Conservation (phyloP, 116 monocot genomes). For the Cymodocea nodosa region DNA sequence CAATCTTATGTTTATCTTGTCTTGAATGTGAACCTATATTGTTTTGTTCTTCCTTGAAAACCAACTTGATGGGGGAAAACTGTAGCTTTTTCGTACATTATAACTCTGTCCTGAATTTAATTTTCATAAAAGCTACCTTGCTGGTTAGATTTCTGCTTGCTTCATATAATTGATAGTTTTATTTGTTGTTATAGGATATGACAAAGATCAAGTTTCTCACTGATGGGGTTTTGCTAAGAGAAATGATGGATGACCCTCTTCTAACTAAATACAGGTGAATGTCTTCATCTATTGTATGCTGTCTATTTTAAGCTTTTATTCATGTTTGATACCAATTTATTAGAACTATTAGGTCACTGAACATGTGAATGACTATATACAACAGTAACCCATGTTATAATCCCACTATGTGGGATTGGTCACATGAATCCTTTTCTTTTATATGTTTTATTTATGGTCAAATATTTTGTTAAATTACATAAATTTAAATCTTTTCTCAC, state of each 20-base stretch:
- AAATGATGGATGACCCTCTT: conserved; percentile 99
- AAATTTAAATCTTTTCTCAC: too few relatives aligned
- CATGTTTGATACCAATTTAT: background rate
- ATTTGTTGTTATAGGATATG: conserved; percentile 27
- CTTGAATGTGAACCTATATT: too few relatives aligned
- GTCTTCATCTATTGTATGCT: background rate
- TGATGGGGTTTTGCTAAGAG: conserved; percentile 91
- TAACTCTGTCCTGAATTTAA: background rate
- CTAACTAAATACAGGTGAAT: conserved; percentile 84
- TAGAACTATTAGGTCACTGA: background rate
- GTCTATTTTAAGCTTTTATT: background rate
- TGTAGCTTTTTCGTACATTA: background rate
- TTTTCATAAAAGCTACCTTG: background rate
- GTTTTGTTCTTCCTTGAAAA: too few relatives aligned
- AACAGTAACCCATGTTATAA: too few relatives aligned
- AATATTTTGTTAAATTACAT: too few relatives aligned
- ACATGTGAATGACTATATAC: too few relatives aligned
- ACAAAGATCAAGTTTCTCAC: conserved; percentile 95
- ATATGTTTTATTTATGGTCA: too few relatives aligned
- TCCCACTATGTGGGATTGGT: too few relatives aligned
- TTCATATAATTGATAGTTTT: background rate
- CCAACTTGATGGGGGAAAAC: too few relatives aligned
- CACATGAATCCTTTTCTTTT: too few relatives aligned
- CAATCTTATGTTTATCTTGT: too few relatives aligned
- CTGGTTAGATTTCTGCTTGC: background rate